Evolutionary conservation across 2,329 filamentous ascomycete genomes (phyloP), one percentile per base, ranked within the genome.

Genomic region (Aureobasidium mangrovei): DNA sequence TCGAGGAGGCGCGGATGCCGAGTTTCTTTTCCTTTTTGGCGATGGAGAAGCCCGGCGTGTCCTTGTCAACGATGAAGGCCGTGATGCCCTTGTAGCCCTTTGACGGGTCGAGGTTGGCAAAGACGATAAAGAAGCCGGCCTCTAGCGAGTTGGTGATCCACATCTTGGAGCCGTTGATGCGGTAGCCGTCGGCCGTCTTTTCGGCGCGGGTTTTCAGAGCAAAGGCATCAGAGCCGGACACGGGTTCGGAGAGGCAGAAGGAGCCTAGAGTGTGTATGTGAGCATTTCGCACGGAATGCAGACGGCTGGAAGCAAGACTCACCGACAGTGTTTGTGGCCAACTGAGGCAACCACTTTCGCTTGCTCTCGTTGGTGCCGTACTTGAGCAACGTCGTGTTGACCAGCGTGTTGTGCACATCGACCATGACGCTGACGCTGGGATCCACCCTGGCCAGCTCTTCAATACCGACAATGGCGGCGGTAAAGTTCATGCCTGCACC

Each of bases 11-110:
- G 67, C 82, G 85, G 75, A 98, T 98, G 56, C 93, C 93, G 46
- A 98, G 84, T 78, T 98, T 98, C 85, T 97, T 97, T 79, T 98
- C 93, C 78, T 98, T 98, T 82, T 98, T 98, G 39, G 93, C 90
- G 65, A 98, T 94, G 58, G 82, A 84, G 77, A 98, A 96, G 33
- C 93, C 93, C 54, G 85, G 84, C 47, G 82, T 87, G 65, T 78
- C 85, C 77, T 95, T 96, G 73, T 96, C 91, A 40, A 97, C 84
- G 58, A 98, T 77, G 69, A 98, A 98, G 51, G 93, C 93, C 2
- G 90, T 91, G 71, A 98, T 98, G 56, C 93, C 93, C 73, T 91
- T 91, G 79, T 98, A 96, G 52, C 90, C 91, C 75, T 91, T 90
- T 74, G 82, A 84, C 0, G 86, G 91, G 68, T 96, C 85, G 38